phyloP scores from a whole-genome alignment of 2,329 filamentous ascomycete species.

The Helotiales sp. region DNA sequence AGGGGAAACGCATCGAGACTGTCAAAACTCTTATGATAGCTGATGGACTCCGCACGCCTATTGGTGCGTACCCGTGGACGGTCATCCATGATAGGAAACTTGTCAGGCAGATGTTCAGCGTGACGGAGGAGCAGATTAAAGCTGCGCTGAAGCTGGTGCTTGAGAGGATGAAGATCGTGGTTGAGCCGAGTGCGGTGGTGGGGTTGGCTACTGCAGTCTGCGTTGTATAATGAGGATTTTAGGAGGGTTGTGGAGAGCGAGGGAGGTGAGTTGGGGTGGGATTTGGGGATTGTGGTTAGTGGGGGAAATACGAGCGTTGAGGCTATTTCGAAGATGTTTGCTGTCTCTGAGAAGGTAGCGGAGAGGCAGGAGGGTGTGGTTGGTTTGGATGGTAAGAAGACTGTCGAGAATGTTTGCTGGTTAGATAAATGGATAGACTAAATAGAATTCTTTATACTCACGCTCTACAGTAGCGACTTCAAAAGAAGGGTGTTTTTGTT shows the following conservation, averaged over 20 bases:
- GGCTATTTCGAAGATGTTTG: conserved; percentile 57
- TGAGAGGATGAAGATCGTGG: conserved; percentile 87
- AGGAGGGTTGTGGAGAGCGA: conserved; percentile 70
- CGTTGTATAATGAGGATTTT: conserved; percentile 86
- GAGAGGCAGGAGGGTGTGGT: conserved; percentile 29
- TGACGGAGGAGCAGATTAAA: conserved; percentile 82
- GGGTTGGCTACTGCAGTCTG: conserved; percentile 80
- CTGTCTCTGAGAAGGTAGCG: conserved; percentile 10
- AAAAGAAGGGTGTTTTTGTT: not conserved
- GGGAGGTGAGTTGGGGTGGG: conserved; percentile 75
- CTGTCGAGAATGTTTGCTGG: conserved; percentile 35
- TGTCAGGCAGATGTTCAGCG: conserved; percentile 72
- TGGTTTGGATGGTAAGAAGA: conserved; percentile 29
- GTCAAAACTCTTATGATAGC: conserved; percentile 84
- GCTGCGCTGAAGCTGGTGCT: conserved; percentile 76
- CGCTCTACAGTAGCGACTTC: not conserved
- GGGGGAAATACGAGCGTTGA: conserved; percentile 65
- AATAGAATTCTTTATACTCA: too few relatives aligned
- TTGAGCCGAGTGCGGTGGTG: conserved; percentile 90
- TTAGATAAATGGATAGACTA: conserved; percentile 6
- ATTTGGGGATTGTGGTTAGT: conserved; percentile 63
- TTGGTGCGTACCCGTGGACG: conserved; percentile 76
- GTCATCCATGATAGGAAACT: conserved; percentile 75
- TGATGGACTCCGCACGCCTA: conserved; percentile 84
- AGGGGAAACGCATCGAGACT: conserved; percentile 64